phyloP scores from a whole-genome alignment of 306 rosid genomes.

The Echinosophora koreensis region DNA sequence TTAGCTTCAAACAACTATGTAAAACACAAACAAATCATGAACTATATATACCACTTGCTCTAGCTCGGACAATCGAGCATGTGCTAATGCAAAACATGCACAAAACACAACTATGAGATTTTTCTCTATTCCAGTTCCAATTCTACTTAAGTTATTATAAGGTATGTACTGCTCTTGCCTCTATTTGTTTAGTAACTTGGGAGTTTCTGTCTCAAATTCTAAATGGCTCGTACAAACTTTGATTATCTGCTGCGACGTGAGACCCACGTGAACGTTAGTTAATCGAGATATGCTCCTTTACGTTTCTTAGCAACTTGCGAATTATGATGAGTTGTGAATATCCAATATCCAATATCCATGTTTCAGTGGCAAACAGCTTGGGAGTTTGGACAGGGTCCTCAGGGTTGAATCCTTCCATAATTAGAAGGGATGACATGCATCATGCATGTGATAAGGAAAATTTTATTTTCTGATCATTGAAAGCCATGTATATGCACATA shows the following conservation, averaged over 20 bases:
- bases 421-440: not conserved
- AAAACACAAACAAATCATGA: not conserved
- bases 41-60: not conserved
- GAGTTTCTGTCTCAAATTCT: conserved; percentile 5
- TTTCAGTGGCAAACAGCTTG: conserved; percentile 41
- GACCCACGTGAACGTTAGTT: conserved; percentile 35
- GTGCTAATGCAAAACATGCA: not conserved
- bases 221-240: not conserved
- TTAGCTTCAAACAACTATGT: not conserved
- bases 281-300: conserved; percentile 18
- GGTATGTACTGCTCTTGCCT: not conserved
- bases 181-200: not conserved
- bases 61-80: not conserved
- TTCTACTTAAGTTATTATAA: not conserved
- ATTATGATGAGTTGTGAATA: not conserved
- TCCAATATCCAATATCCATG: conserved; percentile 4
- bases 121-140: not conserved
- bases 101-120: not conserved
- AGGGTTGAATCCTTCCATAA: not conserved
- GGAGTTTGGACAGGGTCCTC: conserved; percentile 26
- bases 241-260: conserved; percentile 45
- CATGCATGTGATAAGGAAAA: not conserved
- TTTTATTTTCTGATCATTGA: not conserved
- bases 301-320: not conserved
- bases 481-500: not conserved